Evolutionary conservation across 2,329 filamentous ascomycete genomes (phyloP), one percentile per base, ranked within the genome.

Genomic region (Aspergillus costaricaensis): DNA sequence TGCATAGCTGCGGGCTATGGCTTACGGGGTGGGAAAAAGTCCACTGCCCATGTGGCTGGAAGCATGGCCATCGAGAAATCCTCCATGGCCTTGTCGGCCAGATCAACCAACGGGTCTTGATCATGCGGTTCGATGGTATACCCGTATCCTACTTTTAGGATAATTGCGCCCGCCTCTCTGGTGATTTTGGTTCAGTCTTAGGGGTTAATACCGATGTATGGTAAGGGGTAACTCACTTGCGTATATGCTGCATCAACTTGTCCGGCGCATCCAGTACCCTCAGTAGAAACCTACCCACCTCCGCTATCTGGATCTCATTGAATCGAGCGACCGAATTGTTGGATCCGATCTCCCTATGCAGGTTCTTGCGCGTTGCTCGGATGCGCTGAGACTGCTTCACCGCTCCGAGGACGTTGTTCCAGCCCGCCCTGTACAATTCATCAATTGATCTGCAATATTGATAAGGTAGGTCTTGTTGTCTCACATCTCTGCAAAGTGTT

Each of bases 21-120:
- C 59, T n/a, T 44, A 64, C 63, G 30, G 5, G 58, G 15, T 1
- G 81, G 81, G 2, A 83, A 57, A 0, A 78, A 67, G 58, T 83
- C 80, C 2, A 83, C 80, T 4, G 73, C 56, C 75, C 75, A 83
- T 14, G 67, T 72, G 2, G 79, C 79, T 1, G 80, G 77, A 0
- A 78, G 68, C 2, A 70, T 70, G 2, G 79, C 76, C n/a, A 74
- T 64, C 0, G 75, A 70, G 53, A 83, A 81, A 4, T 79, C 64
- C 2, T 65, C 66, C 70, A 82, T 74, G 2, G 75, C 74, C 21
- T 72, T 65, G 9, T 76, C 73, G 1, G 76, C 76, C 25, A 82
- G 52, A 17, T 79, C 72, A 1, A 83, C 74, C 2, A 83, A 69
- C 3, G 69, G 67, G 21, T 71, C 70, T 5, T 9, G 54, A 1